Evolutionary conservation across 179 eudicot genomes (phyloP), one percentile per base, ranked within the genome.

Genomic region (Patellifolia procumbens): DNA sequence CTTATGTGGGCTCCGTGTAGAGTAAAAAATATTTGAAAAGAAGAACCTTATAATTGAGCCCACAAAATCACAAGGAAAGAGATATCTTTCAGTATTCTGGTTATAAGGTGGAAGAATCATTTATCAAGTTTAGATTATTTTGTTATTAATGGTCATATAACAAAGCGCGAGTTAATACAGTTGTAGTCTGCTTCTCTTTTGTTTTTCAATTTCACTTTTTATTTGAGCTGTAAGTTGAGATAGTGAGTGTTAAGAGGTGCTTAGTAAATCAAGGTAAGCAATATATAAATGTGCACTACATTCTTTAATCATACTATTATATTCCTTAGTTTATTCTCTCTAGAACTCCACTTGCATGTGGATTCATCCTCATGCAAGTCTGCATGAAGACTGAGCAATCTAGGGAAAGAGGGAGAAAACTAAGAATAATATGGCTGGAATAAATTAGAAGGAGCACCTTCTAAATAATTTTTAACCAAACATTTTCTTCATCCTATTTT

Each of bases 61-160:
- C 85, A 84, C 85, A 84, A 81, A 86, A 82, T 84, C 89, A 74
- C 66, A 72, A 76, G 76, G 77, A 85, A 80, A 79, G 83, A 82
- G 82, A 82, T 75, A 62, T 82, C 68, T 59, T 67, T 46, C 80
- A 71, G 63, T 74, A 82, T 70, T 82, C 73, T 74, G 77, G 71
- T 69, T 53, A 49, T 72, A 78, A 61, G 76, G 61, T 74, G 45
- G 37, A 56, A 26, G 60, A 46, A 51, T 62, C 42, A 10, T 32
- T 68, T 62, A 32, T 61, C 68, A 73, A 15, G 75, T 49, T 71
- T 67, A 43, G 79, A 77, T 77, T 78, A 76, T 69, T 68, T 39
- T 48, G 65, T 75, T 16, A 68, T 68, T 68, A 16, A 68, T 46
- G n/a, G n/a, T 68, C 24, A 37, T 46, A 81, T 73, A 28, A 77